These are phyloP conservation scores for Curvularia hawaiiensis DNA, from an alignment of 2,329 filamentous ascomycete species.

Conservation along the genomic window DNA sequence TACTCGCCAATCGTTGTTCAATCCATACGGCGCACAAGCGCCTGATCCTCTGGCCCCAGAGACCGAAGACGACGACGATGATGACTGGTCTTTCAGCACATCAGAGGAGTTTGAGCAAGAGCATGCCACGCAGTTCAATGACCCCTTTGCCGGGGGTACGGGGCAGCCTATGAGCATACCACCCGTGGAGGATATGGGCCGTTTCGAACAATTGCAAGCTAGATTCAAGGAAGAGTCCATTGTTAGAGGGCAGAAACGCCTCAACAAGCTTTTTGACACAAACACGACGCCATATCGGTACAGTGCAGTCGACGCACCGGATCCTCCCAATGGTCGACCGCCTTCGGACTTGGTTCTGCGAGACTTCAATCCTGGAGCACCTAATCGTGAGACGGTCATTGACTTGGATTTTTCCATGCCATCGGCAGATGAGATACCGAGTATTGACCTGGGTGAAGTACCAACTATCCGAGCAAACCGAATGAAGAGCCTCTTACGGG, in stretches of 20 bases:
- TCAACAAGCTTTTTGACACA: conserved; percentile 64
- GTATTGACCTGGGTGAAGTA: conserved; percentile 55
- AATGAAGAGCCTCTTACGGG: conserved; percentile 54
- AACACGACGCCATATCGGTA: conserved; percentile 63
- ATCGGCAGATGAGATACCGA: conserved; percentile 39
- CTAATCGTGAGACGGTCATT: conserved; percentile 58
- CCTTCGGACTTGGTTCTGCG: conserved; percentile 63
- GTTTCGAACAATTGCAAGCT: conserved; percentile 50
- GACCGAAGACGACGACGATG: conserved; percentile 51
- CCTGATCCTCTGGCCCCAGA: conserved; percentile 56
- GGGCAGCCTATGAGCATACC: conserved; percentile 42
- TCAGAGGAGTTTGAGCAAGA: conserved; percentile 63
- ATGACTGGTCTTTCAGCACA: conserved; percentile 70
- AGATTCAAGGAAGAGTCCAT: conserved; percentile 63
- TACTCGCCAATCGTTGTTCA: conserved; percentile 68
- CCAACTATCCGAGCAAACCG: conserved; percentile 63
- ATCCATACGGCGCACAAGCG: conserved; percentile 62
- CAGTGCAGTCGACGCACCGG: conserved; percentile 56
- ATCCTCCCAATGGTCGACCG: conserved; percentile 48
- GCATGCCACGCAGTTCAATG: conserved; percentile 50
- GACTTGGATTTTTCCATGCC: conserved; percentile 62
- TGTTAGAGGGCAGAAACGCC: conserved; percentile 59
- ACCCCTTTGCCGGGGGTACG: conserved; percentile 50
- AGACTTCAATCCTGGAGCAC: conserved; percentile 49
- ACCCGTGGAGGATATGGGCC: conserved; percentile 38